Evolutionary conservation across 768 basidiomycete genomes (phyloP).

Genomic region (Xerocomellus amylosporus): DNA sequence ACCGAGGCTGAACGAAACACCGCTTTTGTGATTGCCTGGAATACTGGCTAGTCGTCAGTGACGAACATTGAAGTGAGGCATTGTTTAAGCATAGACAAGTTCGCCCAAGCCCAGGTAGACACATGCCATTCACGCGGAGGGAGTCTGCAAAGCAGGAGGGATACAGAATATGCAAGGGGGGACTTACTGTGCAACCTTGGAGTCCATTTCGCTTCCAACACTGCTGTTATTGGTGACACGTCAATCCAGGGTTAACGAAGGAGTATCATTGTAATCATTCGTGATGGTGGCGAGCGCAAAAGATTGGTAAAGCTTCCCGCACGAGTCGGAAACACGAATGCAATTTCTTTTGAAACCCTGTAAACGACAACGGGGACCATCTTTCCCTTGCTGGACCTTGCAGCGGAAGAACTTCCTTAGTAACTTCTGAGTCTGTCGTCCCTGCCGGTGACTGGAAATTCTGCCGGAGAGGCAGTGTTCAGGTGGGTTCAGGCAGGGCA

Average conservation of each 20-base stretch:
- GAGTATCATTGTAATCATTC: neutral
- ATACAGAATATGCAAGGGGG: neutral
- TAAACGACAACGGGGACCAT: neutral
- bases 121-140: neutral
- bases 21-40: neutral
- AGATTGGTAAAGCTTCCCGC: neutral
- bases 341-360: neutral
- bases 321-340: neutral
- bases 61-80: neutral
- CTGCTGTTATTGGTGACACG: neutral
- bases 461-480: conserved; percentile 1
- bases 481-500: neutral
- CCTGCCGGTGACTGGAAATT: conserved; percentile 9
- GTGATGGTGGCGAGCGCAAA: neutral
- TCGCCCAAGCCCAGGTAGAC: no score
- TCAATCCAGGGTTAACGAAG: neutral
- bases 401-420: neutral
- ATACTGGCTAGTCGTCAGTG: neutral
- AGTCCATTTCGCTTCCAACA: neutral
- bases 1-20: neutral
- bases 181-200: neutral
- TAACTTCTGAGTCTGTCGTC: neutral
- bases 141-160: neutral
- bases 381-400: neutral
- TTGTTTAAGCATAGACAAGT: neutral